A percentile compares a stretch with the other conserved stretches of the same genome.
Conservation (phyloP, 169 alveolate species). For the Theileria luwenshuni region DNA sequence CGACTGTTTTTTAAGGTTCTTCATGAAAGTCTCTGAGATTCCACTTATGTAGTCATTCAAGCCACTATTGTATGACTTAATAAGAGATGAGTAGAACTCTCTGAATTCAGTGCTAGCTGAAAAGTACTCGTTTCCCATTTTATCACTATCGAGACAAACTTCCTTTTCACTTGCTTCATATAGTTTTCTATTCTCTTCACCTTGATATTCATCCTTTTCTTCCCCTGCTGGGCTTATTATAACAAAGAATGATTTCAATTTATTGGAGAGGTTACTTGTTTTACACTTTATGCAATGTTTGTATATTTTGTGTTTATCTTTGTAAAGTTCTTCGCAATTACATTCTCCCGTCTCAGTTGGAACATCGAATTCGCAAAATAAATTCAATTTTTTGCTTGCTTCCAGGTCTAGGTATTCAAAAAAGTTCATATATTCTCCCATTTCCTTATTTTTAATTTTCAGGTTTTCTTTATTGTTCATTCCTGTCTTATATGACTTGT, state of each 20-base stretch:
- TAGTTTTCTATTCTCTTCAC: no score
- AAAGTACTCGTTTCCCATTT: conserved; percentile 3
- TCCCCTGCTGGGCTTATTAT: conserved; percentile 18
- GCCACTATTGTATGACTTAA: conserved; percentile 25
- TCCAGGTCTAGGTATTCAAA: conserved; percentile 41
- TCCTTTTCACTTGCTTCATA: not conserved
- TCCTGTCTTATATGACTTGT: conserved; percentile 3
- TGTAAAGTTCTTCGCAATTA: conserved; percentile 40
- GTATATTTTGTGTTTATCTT: conserved; percentile 51
- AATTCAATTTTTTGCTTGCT: conserved; percentile 46
- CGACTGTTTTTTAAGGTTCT: not conserved
- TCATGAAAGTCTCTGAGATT: conserved; percentile 22
- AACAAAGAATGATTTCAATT: conserved; percentile 25
- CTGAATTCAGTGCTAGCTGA: conserved; percentile 9
- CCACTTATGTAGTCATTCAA: conserved; percentile 44
- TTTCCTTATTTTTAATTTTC: not conserved
- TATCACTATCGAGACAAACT: not conserved
- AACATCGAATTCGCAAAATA: conserved; percentile 44
- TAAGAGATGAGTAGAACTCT: conserved; percentile 16
- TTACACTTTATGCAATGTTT: conserved; percentile 45
- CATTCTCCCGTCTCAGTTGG: conserved; percentile 29
- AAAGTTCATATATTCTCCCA: conserved; percentile 14
- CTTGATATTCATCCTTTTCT: not conserved
- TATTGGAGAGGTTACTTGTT: conserved; percentile 19
- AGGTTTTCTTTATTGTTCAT: not conserved